Evolutionary conservation across 108 stramenopile genomes (phyloP), one percentile per base, ranked within the genome.

Genomic region (Fragilaria crotonensis): DNA sequence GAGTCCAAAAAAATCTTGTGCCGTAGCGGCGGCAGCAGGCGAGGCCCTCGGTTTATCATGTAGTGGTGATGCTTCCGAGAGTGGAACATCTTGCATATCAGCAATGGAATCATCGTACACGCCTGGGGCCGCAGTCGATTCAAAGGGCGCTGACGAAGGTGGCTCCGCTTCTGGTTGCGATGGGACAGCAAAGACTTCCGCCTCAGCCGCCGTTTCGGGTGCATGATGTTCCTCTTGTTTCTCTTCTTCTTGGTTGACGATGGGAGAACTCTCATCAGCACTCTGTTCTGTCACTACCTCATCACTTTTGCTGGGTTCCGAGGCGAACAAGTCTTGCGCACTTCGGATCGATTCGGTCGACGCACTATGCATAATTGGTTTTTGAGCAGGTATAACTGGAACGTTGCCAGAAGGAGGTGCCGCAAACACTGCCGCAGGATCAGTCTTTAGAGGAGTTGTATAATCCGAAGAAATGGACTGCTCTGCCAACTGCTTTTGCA

Each of bases 261-360:
- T n/a, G 25, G 21, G 7, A 41, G 36, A 14, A 14, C 11, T 41
- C 14, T 7, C 7, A 11, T 41, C 36, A 14, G 14, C 7, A 41
- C 14, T 14, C 14, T 11, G 14, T 41, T 11, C 36, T 41, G 36
- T 7, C 36, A 14, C 11, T 14, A 41, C 36, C 14, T 14, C 36
- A 48, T 28, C 3, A 9, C 5, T 4, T 14, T 18, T 50, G 19
- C 33, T 45, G 54, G 64, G 52, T 20, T 66, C 30, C 5, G 59
- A 33, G 4, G 66, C 25, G 54, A 60, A 60, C n/a, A 67, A 21
- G 26, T 59, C 66, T 1, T 45, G 25, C 9, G 66, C 59, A 22
- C 55, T 51, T 30, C 9, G 22, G 14, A 29, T 7, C n/a, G 49
- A 19, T 9, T 9, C n/a, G 49, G 49, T 51, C n/a, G 49, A 20